Base-by-base conservation (phyloP, 1,284 basidiomycete species). In the Coniferiporia sulphurascens region DNA sequence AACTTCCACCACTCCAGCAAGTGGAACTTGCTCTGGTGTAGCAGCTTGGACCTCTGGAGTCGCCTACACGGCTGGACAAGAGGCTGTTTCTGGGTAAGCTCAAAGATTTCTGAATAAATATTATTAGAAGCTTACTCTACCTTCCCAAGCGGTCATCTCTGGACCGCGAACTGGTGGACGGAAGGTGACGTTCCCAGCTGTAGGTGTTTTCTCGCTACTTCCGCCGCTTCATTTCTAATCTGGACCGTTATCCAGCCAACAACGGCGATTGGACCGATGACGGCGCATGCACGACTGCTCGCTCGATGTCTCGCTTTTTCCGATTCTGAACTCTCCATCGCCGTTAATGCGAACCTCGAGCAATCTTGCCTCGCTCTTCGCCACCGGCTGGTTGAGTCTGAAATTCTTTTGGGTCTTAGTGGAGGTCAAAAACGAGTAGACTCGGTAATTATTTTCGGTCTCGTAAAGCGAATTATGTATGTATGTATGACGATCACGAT, bases 161-260 rank as follows among this genome's bases (percentile, higher is more conserved):
- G 84, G 84, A 81, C 78, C 8, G 82, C 84, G 2, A 78, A 81
- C 66, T 86, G 81, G 80, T 86, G 85, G 85, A 81, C 82, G 6
- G 69, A 85, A 66, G 77, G 73, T 32, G 81, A 83, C 65, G 76
- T 66, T 38, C 85, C 80, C 4, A 82, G 81, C 71, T 80, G 83
- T 74, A 65, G 68, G 78, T 72, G 53, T 32, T 65, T 62, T 27
- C 27, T 13, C 43, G 13, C 12, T 13, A 43, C 52, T 13, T 32
- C 52, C 34, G 51, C 12, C 19, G 50, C 10, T 15, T 52, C 5
- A 3, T 41, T 36, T 50, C 32, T 41, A 22, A 45, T 32, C 45
- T 59, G 45, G 58, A 60, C 35, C 19, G 3, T 10, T 45, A 43
- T 44, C 17, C 56, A 78, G 72, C 69, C 58, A 12, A 70, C 64